Conservation (phyloP, 768 basidiomycete species). For the Boletus vinaceobasis region DNA sequence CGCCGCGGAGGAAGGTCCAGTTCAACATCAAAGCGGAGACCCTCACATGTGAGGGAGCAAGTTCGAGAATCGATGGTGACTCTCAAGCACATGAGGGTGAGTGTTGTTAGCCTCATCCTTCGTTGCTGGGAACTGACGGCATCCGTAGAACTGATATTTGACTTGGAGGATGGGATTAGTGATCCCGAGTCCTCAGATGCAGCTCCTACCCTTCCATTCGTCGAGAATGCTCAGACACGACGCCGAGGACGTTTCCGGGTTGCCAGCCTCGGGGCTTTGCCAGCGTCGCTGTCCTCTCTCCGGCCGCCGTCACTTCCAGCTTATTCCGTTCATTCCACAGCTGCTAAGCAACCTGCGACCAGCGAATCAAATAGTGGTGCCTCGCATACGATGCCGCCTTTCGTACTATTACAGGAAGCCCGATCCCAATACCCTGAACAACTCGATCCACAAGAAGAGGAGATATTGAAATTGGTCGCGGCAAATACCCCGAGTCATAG, state of each 20-base stretch:
- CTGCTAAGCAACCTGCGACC: neutral
- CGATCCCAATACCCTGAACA: constrained; percentile 22
- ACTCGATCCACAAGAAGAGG: constrained; percentile 44
- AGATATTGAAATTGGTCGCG: constrained; percentile 61
- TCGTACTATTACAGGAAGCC: neutral
- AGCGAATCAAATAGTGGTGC: neutral
- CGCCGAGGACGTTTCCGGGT: constrained; percentile 26
- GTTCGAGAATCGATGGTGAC: constrained; percentile 32
- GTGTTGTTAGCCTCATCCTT: constrained; percentile 12
- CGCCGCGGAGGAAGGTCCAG: constrained; percentile 59
- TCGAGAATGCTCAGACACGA: constrained; percentile 27
- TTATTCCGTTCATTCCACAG: constrained; percentile 48
- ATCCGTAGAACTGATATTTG: constrained; percentile 62
- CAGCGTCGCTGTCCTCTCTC: constrained; percentile 55
- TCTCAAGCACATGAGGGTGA: constrained; percentile 44
- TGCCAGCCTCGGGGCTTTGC: constrained; percentile 40
- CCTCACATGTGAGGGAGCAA: constrained; percentile 42
- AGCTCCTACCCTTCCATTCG: constrained; percentile 37
- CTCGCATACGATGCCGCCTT: neutral
- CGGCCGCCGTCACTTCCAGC: constrained; percentile 68
- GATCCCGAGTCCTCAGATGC: constrained; percentile 31
- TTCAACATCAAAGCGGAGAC: constrained; percentile 65
- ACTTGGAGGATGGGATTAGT: constrained; percentile 54
- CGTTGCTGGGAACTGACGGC: constrained; percentile 2
- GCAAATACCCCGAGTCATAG: constrained; percentile 69